Evolutionary conservation across 306 rosid species (phyloP).

Genomic region (Notholithocarpus densiflorus): DNA sequence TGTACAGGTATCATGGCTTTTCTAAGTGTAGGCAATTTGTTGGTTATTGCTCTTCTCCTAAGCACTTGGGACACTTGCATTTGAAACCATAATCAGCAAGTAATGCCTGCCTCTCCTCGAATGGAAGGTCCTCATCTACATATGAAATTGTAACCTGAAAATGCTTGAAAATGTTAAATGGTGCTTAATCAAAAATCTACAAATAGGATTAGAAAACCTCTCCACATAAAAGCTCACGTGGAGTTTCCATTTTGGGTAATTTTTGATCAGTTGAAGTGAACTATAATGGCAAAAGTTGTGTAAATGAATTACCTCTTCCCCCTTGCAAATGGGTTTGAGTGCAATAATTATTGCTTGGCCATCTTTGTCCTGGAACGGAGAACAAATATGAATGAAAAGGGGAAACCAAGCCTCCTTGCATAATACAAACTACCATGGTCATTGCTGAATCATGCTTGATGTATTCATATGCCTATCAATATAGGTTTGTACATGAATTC

Average conservation of each 20-base stretch:
- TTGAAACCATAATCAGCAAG: constrained; percentile 85
- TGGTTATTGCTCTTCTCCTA: constrained; percentile 44
- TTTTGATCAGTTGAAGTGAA: not conserved
- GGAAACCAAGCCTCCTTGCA: not conserved
- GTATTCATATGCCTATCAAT: not conserved
- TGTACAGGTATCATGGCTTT: not conserved
- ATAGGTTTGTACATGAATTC: not conserved
- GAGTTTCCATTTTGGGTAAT: not conserved
- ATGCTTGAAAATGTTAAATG: constrained; percentile 13
- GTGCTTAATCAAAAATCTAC: not conserved
- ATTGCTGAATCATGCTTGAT: not conserved
- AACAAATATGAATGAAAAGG: not conserved
- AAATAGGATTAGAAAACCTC: constrained; percentile 7
- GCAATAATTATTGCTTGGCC: constrained; percentile 91
- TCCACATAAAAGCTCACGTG: not conserved
- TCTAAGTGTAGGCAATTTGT: not conserved
- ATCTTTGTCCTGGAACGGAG: constrained; percentile 68
- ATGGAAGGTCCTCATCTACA: constrained; percentile 80
- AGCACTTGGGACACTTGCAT: constrained; percentile 72
- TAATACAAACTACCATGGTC: not conserved
- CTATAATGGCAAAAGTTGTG: not conserved
- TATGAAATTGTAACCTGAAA: constrained; percentile 90
- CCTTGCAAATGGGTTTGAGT: constrained; percentile 53
- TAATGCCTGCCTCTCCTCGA: constrained; percentile 67
- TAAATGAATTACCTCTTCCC: constrained; percentile 68